Conservation (phyloP, 1,284 basidiomycete genomes). For the Pseudozyma hubeiensis region DNA sequence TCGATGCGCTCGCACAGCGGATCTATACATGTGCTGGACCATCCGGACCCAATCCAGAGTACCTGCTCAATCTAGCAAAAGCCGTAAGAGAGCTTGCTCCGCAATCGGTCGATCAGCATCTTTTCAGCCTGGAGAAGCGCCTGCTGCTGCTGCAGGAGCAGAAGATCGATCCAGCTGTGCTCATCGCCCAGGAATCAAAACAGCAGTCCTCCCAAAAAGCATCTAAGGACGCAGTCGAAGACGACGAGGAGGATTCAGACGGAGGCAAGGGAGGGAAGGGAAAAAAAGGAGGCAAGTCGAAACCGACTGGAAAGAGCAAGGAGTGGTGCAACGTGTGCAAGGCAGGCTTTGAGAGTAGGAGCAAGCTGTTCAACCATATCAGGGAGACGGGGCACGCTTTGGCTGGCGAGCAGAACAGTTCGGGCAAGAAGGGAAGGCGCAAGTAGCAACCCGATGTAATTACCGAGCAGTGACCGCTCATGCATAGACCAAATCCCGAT, state of each 20-base stretch:
- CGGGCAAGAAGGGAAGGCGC: slow-evolving; percentile 21
- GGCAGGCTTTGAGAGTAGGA: slow-evolving; percentile 77
- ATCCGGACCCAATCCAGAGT: slow-evolving; percentile 85
- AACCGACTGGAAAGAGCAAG: slow-evolving; percentile 32
- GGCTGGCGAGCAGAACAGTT: slow-evolving; percentile 66
- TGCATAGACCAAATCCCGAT: too few relatives aligned
- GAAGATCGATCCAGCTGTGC: slow-evolving; percentile 19
- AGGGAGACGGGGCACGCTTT: slow-evolving; percentile 79
- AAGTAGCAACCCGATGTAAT: slow-evolving; percentile 3
- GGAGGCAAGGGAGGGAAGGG: slow-evolving; percentile 13
- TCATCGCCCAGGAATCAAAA: slow-evolving; percentile 34
- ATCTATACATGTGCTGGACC: slow-evolving; percentile 83
- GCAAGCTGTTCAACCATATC: slow-evolving; percentile 83
- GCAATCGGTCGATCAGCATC: slow-evolving; percentile 79
- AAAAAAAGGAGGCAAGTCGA: slow-evolving; percentile 28
- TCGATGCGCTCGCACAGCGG: slow-evolving; percentile 76
- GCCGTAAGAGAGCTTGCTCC: slow-evolving; percentile 79
- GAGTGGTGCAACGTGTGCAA: slow-evolving; percentile 81
- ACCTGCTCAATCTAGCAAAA: slow-evolving; percentile 79
- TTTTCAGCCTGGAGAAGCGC: slow-evolving; percentile 78
- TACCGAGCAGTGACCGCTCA: too few relatives aligned
- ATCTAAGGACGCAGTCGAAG: slow-evolving; percentile 2
- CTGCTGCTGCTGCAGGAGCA: slow-evolving; percentile 49
- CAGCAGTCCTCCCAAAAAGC: slow-evolving; percentile 7
- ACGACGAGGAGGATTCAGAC: background rate